These are phyloP conservation scores for Zychaea mexicana DNA, from an alignment of 371 early-diverging fungal genomes.

Conservation along the genomic window DNA sequence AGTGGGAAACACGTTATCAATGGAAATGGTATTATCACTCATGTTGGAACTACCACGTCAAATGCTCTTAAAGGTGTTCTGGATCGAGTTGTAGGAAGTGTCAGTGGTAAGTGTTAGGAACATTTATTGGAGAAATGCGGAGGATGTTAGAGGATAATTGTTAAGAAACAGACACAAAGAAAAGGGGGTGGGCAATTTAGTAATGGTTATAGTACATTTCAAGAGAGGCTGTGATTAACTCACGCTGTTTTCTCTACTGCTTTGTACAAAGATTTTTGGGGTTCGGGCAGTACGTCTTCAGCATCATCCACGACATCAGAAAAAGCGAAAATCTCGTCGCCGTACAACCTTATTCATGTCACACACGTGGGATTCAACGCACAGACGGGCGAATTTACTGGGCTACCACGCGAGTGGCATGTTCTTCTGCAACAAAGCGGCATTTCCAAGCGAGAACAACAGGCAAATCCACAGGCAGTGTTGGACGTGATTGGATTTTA, in stretches of 20 bases:
- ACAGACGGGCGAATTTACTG: slow-evolving; percentile 91
- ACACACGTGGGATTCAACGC: slow-evolving; percentile 93
- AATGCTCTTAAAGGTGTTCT: slow-evolving; percentile 67
- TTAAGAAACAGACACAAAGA: not conserved
- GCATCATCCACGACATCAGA: slow-evolving; percentile 6
- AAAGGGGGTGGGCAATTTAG: not conserved
- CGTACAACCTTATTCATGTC: slow-evolving; percentile 95
- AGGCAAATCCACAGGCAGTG: slow-evolving; percentile 93
- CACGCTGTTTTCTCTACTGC: no score
- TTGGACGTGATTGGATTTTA: slow-evolving; percentile 95
- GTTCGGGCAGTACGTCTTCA: not conserved
- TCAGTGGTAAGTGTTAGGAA: slow-evolving; percentile 51
- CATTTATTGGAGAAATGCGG: not conserved
- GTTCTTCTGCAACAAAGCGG: slow-evolving; percentile 87
- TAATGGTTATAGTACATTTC: no score
- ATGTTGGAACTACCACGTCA: slow-evolving; percentile 22
- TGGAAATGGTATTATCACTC: slow-evolving; percentile 19
- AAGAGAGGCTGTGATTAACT: no score
- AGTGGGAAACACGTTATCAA: not conserved
- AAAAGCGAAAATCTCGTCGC: slow-evolving; percentile 64
- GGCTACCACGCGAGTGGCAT: slow-evolving; percentile 95
- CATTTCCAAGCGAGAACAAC: slow-evolving; percentile 93
- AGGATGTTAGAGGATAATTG: not conserved
- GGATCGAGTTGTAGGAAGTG: slow-evolving; percentile 62
- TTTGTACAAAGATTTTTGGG: slow-evolving; percentile 4